Evolutionary conservation across 225 moss, liverwort and hornwort genomes (phyloP).

Genomic region (Physcomitrellopsis africana): DNA sequence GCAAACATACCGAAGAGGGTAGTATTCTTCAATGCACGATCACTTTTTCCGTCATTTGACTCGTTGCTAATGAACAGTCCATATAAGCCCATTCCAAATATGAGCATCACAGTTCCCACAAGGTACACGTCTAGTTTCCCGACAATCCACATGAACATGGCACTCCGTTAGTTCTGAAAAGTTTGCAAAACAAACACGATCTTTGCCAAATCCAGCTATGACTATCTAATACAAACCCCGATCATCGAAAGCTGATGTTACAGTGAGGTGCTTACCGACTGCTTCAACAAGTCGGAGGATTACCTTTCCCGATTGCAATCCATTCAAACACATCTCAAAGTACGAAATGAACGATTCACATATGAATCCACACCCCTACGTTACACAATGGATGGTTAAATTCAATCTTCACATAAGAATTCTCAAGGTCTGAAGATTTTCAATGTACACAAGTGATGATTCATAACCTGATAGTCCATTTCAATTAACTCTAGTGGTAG

Average conservation of each 20-base stretch:
- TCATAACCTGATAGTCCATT: neutral
- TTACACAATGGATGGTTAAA: neutral
- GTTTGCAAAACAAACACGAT: neutral
- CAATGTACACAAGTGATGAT: neutral
- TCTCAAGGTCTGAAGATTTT: neutral
- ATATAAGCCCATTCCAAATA: slow-evolving; percentile 70
- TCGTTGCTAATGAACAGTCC: slow-evolving; percentile 57
- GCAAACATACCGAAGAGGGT: slow-evolving; percentile 60
- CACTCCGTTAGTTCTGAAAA: neutral
- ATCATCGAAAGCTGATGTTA: neutral
- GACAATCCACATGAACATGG: slow-evolving; percentile 13
- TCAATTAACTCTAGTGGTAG: neutral
- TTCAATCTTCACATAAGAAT: neutral
- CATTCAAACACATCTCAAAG: slow-evolving; percentile 41
- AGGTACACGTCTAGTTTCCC: slow-evolving; percentile 58
- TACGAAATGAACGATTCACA: slow-evolving; percentile 59
- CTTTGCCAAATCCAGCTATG: slow-evolving; percentile 3
- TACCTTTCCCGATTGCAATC: slow-evolving; percentile 54
- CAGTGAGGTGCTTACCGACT: slow-evolving; percentile 43
- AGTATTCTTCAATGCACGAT: slow-evolving; percentile 64
- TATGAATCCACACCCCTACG: slow-evolving; percentile 58
- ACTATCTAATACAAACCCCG: neutral
- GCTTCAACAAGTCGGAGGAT: slow-evolving; percentile 72
- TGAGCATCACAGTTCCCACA: slow-evolving; percentile 70
- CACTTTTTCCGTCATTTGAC: slow-evolving; percentile 4